phyloP scores from a whole-genome alignment of 1,284 basidiomycete genomes.

The Fomitiporia mediterranea region DNA sequence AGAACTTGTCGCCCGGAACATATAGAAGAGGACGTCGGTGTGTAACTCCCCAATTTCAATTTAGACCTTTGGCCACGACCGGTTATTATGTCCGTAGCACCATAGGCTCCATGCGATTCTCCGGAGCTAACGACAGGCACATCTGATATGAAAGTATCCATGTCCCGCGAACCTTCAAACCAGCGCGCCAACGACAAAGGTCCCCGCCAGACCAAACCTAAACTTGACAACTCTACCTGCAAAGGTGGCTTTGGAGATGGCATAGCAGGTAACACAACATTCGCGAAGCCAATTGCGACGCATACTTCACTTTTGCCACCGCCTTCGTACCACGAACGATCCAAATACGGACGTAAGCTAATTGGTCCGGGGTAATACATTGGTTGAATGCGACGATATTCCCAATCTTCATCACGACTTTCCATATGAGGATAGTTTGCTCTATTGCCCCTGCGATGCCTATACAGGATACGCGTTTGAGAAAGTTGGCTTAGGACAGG shows the following conservation, averaged over 20 bases:
- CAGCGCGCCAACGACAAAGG: not conserved
- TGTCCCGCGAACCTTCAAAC: not conserved
- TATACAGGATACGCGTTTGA: slow-evolving; percentile 46
- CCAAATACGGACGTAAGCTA: slow-evolving; percentile 49
- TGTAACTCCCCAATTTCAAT: too few relatives aligned
- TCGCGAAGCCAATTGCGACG: slow-evolving; percentile 42
- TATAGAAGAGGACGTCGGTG: too few relatives aligned
- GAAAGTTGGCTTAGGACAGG: slow-evolving; percentile 52
- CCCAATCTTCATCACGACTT: slow-evolving; percentile 52
- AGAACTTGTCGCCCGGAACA: too few relatives aligned
- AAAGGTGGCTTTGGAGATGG: slow-evolving; percentile 34
- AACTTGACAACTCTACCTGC: not conserved
- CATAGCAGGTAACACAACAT: slow-evolving; percentile 45
- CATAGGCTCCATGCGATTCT: not conserved
- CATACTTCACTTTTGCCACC: slow-evolving; percentile 44
- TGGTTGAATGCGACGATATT: slow-evolving; percentile 44
- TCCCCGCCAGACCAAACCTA: not conserved
- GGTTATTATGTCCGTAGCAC: too few relatives aligned
- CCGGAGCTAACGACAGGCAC: not conserved
- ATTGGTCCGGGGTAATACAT: slow-evolving; percentile 47
- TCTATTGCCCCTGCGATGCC: slow-evolving; percentile 35
- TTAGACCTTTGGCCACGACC: too few relatives aligned
- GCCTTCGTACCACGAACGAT: slow-evolving; percentile 40
- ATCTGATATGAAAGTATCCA: not conserved
- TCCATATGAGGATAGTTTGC: slow-evolving; percentile 8